These are phyloP conservation scores for Musa acuminata DNA, from an alignment of 176 grass and related monocot species.

Conservation along the genomic window DNA sequence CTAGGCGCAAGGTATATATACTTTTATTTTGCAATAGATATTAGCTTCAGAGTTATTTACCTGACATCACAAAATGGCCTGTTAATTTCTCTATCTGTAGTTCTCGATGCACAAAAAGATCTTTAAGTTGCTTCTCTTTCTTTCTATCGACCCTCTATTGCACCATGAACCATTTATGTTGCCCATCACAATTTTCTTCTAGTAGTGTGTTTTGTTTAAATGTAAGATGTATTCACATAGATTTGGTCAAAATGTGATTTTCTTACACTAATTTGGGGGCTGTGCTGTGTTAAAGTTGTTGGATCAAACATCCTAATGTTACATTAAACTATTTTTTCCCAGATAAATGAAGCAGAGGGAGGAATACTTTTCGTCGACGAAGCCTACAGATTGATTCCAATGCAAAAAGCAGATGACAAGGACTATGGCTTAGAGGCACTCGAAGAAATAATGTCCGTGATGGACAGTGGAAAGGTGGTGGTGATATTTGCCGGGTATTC, in stretches of 20 bases:
- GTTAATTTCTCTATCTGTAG: background rate
- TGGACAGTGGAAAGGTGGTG: slow-evolving; percentile 81
- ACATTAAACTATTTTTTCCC: background rate
- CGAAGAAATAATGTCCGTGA: slow-evolving; percentile 98
- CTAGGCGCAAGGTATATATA: slow-evolving; percentile 68
- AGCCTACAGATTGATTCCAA: slow-evolving; percentile 91
- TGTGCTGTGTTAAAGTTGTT: background rate
- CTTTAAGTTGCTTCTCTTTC: background rate
- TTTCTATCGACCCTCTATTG: too few relatives aligned
- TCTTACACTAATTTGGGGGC: background rate
- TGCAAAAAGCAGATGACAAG: slow-evolving; percentile 83
- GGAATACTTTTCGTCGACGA: slow-evolving; percentile 94
- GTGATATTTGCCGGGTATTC: slow-evolving; percentile 91
- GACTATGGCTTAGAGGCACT: slow-evolving; percentile 95
- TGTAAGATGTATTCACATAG: too few relatives aligned
- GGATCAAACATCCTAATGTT: background rate
- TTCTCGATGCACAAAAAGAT: too few relatives aligned
- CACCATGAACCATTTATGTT: background rate
- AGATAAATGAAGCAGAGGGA: slow-evolving; percentile 88
- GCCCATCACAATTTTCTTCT: background rate
- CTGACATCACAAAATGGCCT: background rate
- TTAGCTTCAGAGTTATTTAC: too few relatives aligned
- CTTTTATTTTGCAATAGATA: background rate
- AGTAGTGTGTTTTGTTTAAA: background rate
- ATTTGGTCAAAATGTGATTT: background rate